Percentiles rank a stretch among this genome's conserved stretches.
These are phyloP conservation scores for Chalciporus sphaerocephalus DNA, from an alignment of 768 basidiomycete genomes.

Conservation along the genomic window DNA sequence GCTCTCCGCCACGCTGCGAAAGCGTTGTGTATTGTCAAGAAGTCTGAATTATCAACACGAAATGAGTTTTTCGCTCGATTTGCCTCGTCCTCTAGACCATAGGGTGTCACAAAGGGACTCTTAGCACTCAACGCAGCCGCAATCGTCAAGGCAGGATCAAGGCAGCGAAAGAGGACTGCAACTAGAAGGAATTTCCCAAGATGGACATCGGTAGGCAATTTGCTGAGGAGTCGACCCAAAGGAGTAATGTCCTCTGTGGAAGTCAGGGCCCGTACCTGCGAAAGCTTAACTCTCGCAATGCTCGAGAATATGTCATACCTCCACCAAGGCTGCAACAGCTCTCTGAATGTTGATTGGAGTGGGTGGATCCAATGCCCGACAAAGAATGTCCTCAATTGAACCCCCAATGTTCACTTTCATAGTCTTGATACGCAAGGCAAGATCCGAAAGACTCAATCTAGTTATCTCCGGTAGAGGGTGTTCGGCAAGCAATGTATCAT, in stretches of 20 bases:
- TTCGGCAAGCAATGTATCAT: constrained; percentile 82
- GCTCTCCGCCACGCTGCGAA: constrained; percentile 84
- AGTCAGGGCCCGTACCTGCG: constrained; percentile 81
- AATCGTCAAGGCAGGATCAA: constrained; percentile 96
- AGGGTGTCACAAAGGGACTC: constrained; percentile 86
- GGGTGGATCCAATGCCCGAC: constrained; percentile 87
- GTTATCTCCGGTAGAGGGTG: constrained; percentile 94
- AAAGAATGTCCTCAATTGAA: constrained; percentile 87
- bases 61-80: constrained; percentile 80
- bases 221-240: constrained; percentile 85
- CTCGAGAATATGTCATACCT: constrained; percentile 42
- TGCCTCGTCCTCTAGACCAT: constrained; percentile 84
- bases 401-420: constrained; percentile 82
- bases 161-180: constrained; percentile 78
- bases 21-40: constrained; percentile 87
- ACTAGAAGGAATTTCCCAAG: constrained; percentile 89
- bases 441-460: constrained; percentile 86
- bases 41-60: constrained; percentile 84
- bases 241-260: constrained; percentile 86
- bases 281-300: neutral
- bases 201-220: constrained; percentile 93
- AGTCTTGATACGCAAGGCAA: constrained; percentile 89
- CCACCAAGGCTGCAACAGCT: constrained; percentile 86
- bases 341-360: constrained; percentile 80
- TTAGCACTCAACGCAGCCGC: constrained; percentile 91